These are phyloP conservation scores for Leptoxyphium fumago DNA, from an alignment of 2,329 filamentous ascomycete species.

Conservation along the genomic window DNA sequence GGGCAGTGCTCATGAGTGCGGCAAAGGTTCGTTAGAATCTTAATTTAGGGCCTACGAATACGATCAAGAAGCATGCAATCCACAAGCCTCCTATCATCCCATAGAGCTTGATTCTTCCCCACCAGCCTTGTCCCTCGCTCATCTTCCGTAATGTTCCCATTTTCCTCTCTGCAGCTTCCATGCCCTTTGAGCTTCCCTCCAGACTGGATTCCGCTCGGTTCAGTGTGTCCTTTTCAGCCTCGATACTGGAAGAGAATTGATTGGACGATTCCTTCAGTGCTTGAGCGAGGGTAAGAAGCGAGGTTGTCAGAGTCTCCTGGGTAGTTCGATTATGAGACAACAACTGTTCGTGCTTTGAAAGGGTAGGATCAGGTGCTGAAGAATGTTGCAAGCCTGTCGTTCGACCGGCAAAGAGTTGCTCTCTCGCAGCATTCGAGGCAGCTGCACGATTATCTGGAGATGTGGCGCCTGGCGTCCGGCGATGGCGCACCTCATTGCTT, in stretches of 20 bases:
- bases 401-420: slow-evolving; percentile 22
- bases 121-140: slow-evolving; percentile 82
- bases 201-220: slow-evolving; percentile 58
- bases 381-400: slow-evolving; percentile 6
- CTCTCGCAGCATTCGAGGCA: slow-evolving; percentile 20
- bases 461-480: slow-evolving; percentile 7
- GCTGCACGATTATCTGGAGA: slow-evolving; percentile 14
- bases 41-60: slow-evolving; percentile 77
- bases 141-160: slow-evolving; percentile 68
- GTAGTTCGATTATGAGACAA: slow-evolving; percentile 65
- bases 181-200: slow-evolving; percentile 58
- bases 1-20: no score
- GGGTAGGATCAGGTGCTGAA: slow-evolving; percentile 1
- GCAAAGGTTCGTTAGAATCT: slow-evolving; percentile 44
- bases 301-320: slow-evolving; percentile 68
- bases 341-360: slow-evolving; percentile 43
- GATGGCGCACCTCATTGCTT: slow-evolving; percentile 11
- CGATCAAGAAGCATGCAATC: slow-evolving; percentile 61
- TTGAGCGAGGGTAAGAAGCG: slow-evolving; percentile 65
- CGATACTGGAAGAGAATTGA: slow-evolving; percentile 56
- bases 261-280: slow-evolving; percentile 63
- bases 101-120: slow-evolving; percentile 65
- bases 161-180: slow-evolving; percentile 59
- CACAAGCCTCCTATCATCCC: slow-evolving; percentile 70
- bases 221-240: slow-evolving; percentile 59